phyloP scores from a whole-genome alignment of 306 rosid genomes.

The Cicer pinnatifidum region DNA sequence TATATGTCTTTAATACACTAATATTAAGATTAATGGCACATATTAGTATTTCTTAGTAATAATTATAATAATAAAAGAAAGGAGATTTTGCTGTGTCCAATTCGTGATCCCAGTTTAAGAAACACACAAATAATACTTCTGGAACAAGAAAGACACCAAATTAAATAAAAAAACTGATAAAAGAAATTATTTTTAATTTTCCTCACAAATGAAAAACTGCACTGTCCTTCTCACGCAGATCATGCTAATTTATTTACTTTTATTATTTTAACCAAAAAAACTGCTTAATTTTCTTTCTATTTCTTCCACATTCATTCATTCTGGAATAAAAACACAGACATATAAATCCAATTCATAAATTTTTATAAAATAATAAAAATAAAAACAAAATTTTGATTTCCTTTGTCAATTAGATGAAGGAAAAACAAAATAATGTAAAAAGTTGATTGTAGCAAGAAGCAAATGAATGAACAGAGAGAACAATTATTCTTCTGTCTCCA shows the following conservation, averaged over 20 bases:
- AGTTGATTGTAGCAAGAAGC: constrained; percentile 43
- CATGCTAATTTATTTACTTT: neutral
- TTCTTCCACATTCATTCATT: constrained; percentile 7
- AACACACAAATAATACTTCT: too few relatives aligned
- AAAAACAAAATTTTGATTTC: constrained; percentile 42
- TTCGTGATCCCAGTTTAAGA: too few relatives aligned
- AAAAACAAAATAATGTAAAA: constrained; percentile 34
- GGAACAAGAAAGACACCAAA: too few relatives aligned
- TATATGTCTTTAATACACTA: too few relatives aligned
- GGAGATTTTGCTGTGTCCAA: too few relatives aligned
- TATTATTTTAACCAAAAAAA: constrained; percentile 16
- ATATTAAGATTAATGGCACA: too few relatives aligned
- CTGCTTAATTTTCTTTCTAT: neutral
- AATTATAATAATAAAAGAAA: too few relatives aligned
- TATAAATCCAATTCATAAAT: constrained; percentile 1
- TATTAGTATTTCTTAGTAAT: too few relatives aligned
- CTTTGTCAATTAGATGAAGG: neutral
- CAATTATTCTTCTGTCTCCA: neutral
- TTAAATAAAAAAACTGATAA: too few relatives aligned
- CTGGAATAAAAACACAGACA: constrained; percentile 11
- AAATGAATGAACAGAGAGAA: constrained; percentile 24
- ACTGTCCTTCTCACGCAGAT: neutral
- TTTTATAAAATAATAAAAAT: neutral
- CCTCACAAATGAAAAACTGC: neutral
- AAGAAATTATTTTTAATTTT: too few relatives aligned